Evolutionary conservation across 768 basidiomycete species (phyloP), one percentile per base, ranked within the genome.

Genomic region (Xerocomus brunneocitrinus): DNA sequence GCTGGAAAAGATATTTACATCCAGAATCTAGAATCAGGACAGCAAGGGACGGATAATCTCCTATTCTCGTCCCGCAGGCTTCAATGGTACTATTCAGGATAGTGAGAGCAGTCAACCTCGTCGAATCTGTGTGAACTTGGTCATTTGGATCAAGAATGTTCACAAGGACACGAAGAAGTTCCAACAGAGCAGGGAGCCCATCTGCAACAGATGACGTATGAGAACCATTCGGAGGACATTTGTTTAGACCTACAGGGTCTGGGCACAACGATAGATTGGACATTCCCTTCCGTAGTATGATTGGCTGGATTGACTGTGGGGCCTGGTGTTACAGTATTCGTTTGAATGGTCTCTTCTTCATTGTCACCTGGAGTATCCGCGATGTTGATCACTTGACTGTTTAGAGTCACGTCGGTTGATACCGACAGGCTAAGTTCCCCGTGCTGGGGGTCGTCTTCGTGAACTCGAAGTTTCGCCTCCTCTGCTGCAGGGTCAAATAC

Each of bases 1-100:
- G 83, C 72, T 97, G 95, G 78, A 99, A 98, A 31, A 99, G 82
- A 65, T 89, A 94, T 73, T 95, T 95, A 79, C 95, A 98, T 0
- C 91, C 94, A 45, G 87, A 79, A 65, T 99, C 95, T 13, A 89
- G 72, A 32, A 98, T 76, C 51, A 98, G 83, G 27, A 78, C 75
- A 47, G 83, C 74, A 32, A 98, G 74, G 7, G 90, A 91, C 7
- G 88, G 83, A 68, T 88, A 98, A 27, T 80, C 74, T 25, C 85
- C 82, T 50, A 99, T 82, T 39, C 78, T 80, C 7, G 78, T 68
- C 7, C 94, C 95, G 19, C 91, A 83, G 48, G 85, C 83, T 68
- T 98, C 92, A 50, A 98, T 84, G 3, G 91, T 88, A 22, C 85
- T 78, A 62, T 95, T 93, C 51, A 99, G 78, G 52, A 95, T 87